Evolutionary conservation across 306 rosid species (phyloP).

Genomic region (Malus orientalis): DNA sequence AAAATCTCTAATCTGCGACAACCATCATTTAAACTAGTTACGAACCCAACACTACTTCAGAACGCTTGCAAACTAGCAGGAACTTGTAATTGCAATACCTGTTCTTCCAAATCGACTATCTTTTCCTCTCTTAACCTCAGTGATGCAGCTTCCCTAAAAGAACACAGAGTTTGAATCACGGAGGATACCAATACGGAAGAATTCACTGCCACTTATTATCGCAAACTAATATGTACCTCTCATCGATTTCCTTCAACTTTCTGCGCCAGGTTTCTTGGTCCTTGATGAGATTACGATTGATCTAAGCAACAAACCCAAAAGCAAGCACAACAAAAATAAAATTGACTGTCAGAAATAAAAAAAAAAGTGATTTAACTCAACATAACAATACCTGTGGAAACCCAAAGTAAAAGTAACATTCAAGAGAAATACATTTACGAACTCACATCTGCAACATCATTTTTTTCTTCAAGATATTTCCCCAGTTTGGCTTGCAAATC

Average conservation of each 20-base stretch:
- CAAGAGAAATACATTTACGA: background rate
- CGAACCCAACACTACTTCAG: background rate
- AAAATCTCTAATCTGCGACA: constrained; percentile 75
- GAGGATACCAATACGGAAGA: background rate
- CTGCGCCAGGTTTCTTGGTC: constrained; percentile 56
- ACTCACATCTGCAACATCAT: constrained; percentile 53
- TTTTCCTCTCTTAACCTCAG: constrained; percentile 40
- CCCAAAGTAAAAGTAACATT: background rate
- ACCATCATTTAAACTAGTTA: constrained; percentile 17
- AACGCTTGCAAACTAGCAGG: constrained; percentile 3
- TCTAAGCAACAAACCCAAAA: constrained; percentile 30
- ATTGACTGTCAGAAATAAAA: background rate
- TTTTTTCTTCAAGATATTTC: constrained; percentile 48
- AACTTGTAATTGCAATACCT: constrained; percentile 39
- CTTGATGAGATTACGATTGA: constrained; percentile 63
- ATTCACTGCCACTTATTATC: background rate
- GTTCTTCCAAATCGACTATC: constrained; percentile 80
- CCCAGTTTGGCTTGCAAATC: constrained; percentile 68
- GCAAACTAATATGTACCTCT: constrained; percentile 44
- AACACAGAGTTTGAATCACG: constrained; percentile 10
- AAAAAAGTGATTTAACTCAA: background rate
- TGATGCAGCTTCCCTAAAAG: constrained; percentile 57
- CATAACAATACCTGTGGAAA: background rate
- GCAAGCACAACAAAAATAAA: background rate
- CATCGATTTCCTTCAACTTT: constrained; percentile 61